Percentiles rank a stretch among this genome's conserved stretches.
Conservation (phyloP, 2,329 filamentous ascomycete genomes). For the Lasiodiplodia sp. region DNA sequence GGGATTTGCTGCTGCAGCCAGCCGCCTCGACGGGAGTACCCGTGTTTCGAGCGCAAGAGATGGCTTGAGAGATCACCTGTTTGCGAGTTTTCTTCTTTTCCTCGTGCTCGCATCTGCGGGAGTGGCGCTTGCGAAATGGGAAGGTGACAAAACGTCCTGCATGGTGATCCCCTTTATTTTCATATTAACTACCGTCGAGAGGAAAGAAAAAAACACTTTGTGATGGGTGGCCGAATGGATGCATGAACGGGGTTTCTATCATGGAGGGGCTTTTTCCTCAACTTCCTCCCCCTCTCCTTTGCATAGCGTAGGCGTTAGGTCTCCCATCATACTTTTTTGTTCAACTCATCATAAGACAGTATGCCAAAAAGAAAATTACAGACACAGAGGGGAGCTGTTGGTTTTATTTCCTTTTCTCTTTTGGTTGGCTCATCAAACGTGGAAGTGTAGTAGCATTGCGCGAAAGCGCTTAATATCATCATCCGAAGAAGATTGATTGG, state of each 20-base stretch:
- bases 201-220: too few relatives aligned
- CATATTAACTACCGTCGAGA: too few relatives aligned
- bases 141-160: too few relatives aligned
- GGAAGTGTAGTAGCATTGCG: not conserved
- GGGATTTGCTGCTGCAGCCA: too few relatives aligned
- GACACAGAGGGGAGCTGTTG: not conserved
- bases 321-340: not conserved
- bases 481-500: not conserved
- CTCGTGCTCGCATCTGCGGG: too few relatives aligned
- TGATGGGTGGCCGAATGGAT: too few relatives aligned
- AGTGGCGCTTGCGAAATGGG: too few relatives aligned
- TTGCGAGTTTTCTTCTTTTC: not conserved
- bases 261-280: not conserved
- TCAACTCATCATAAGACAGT: not conserved
- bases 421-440: not conserved
- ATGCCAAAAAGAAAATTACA: not conserved
- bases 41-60: too few relatives aligned
- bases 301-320: conserved; percentile 27
- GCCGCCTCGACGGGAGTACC: too few relatives aligned
- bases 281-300: not conserved
- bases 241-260: too few relatives aligned
- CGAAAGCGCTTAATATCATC: not conserved
- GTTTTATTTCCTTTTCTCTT: not conserved
- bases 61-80: too few relatives aligned
- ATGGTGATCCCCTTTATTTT: too few relatives aligned